phyloP scores from a whole-genome alignment of 768 basidiomycete species.

The Amanita polypyramis region DNA sequence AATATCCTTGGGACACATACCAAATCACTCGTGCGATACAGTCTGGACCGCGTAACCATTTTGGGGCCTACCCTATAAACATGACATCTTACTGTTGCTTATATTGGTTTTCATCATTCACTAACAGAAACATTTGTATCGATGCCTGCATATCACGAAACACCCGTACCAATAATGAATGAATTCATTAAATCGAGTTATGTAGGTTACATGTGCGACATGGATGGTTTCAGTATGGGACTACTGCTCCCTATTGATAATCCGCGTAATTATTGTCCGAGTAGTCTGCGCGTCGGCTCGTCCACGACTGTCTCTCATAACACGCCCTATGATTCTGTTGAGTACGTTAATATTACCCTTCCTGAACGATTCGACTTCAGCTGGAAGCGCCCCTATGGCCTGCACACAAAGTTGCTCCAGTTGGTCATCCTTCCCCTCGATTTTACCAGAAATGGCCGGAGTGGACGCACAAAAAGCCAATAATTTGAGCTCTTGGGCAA shows the following conservation, averaged over 20 bases:
- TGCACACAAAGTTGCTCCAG: constrained; percentile 46
- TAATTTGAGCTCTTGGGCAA: constrained; percentile 43
- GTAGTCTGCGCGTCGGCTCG: constrained; percentile 56
- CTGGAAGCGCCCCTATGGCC: constrained; percentile 58
- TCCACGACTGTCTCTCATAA: constrained; percentile 78
- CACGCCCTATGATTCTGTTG: constrained; percentile 73
- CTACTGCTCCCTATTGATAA: neutral
- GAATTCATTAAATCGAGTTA: too few species aligned
- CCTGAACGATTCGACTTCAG: constrained; percentile 54
- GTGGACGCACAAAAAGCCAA: constrained; percentile 22
- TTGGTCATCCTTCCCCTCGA: constrained; percentile 13
- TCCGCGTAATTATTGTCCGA: neutral
- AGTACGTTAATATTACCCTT: constrained; percentile 68
- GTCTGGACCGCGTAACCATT: too few species aligned
- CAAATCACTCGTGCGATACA: neutral
- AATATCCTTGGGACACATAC: too few species aligned
- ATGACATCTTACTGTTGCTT: neutral
- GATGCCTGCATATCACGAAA: neutral
- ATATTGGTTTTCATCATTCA: neutral
- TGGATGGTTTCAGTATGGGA: neutral
- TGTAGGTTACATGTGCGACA: neutral
- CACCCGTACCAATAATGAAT: too few species aligned
- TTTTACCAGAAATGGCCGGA: neutral
- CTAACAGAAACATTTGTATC: neutral
- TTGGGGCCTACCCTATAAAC: neutral